phyloP scores from a whole-genome alignment of 1,284 basidiomycete genomes.

The Sporisorium sorghi region DNA sequence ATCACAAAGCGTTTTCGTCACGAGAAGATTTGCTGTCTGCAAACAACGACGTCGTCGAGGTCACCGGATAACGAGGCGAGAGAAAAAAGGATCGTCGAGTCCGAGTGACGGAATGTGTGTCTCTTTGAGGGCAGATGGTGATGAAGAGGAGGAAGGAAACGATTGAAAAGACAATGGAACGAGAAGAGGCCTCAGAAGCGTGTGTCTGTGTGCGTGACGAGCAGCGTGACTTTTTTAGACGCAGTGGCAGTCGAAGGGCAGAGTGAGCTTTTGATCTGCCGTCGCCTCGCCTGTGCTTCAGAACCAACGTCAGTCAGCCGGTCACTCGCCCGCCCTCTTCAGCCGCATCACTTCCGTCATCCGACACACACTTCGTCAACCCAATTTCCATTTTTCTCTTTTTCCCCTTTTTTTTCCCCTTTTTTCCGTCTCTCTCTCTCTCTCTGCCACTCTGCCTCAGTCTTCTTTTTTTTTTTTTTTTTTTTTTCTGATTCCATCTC shows the following conservation, averaged over 20 bases:
- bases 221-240: conserved; percentile 6
- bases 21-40: conserved; percentile 2
- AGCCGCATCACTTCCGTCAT: conserved; percentile 22
- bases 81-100: too few species aligned
- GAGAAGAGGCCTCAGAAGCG: background rate
- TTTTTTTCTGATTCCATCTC: conserved; percentile 4
- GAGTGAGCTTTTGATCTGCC: background rate
- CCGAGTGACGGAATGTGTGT: background rate
- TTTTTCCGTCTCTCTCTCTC: too few species aligned
- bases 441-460: background rate
- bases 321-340: background rate
- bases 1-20: background rate
- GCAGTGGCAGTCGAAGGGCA: background rate
- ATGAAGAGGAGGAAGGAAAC: background rate
- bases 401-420: background rate
- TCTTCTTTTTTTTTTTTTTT: background rate
- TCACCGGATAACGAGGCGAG: too few species aligned
- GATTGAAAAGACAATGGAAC: background rate
- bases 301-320: background rate
- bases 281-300: background rate
- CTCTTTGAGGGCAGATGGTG: background rate
- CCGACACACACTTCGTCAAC: conserved; percentile 6
- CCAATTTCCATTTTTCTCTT: background rate
- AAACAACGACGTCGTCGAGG: too few species aligned
- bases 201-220: background rate